A percentile compares a stretch with the other conserved stretches of the same genome.
These are phyloP conservation scores for Clohesyomyces aquaticus DNA, from an alignment of 495 filamentous ascomycete genomes.

Conservation along the genomic window DNA sequence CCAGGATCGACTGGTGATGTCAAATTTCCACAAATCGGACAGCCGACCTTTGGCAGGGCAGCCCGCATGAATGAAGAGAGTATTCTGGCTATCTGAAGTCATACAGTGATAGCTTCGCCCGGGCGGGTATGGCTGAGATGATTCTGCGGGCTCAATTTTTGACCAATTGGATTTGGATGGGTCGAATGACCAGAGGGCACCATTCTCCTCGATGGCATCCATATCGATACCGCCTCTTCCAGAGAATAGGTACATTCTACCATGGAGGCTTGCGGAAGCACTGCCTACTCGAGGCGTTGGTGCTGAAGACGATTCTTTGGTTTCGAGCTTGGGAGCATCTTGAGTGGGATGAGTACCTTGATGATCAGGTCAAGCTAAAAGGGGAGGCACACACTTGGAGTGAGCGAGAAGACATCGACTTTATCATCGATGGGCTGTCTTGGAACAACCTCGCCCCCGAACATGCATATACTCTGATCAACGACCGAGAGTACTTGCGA, in stretches of 20 bases:
- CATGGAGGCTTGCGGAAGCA: conserved; percentile 50
- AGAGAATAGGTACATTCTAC: conserved; percentile 59
- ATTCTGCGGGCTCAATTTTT: conserved; percentile 35
- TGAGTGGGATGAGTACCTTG: conserved; percentile 13
- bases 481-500: conserved; percentile 43
- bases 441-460: conserved; percentile 47
- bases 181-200: conserved; percentile 56
- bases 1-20: conserved; percentile 63
- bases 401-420: conserved; percentile 39
- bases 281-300: conserved; percentile 57
- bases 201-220: conserved; percentile 58
- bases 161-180: conserved; percentile 43
- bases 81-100: conserved; percentile 53
- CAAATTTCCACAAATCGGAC: conserved; percentile 74
- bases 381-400: background rate
- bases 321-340: conserved; percentile 22
- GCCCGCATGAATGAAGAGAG: conserved; percentile 72
- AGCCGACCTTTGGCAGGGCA: conserved; percentile 62
- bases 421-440: conserved; percentile 46
- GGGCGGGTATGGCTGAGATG: conserved; percentile 43
- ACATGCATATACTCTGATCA: conserved; percentile 37
- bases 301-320: background rate
- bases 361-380: conserved; percentile 1
- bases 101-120: conserved; percentile 57
- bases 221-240: conserved; percentile 60